Evolutionary conservation across 345 rosid species (phyloP), one percentile per base, ranked within the genome.

Genomic region (Noccaea bulbosa): DNA sequence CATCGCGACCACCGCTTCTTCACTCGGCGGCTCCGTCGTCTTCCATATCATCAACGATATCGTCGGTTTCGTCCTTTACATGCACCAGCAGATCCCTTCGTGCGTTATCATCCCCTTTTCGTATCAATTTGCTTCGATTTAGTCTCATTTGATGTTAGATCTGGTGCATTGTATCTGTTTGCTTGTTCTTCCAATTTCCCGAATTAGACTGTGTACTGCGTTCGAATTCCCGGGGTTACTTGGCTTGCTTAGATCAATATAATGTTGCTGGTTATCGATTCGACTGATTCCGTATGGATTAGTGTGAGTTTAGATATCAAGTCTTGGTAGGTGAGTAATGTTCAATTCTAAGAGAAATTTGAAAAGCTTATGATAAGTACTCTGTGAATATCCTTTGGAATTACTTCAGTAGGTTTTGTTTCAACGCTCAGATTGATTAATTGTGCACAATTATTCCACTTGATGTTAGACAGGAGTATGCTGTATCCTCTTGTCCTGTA

Each of bases 21-120:
- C 78, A 43, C 60, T 89, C 10, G 82, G 79, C 61, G 70, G 66
- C 79, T 81, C 92, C 34, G 65, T 74, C 32, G 61, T 83, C 65
- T 89, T 80, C 81, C 93, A 88, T 75, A 73, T 91, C 78, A 72
- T 85, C 77, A 88, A 80, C 56, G 87, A 83, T 73, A 70, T 83
- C 50, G 24, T 86, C 27, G 97, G 83, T 69, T 91, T 91, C 78
- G 77, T 86, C 62, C 96, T 94, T 82, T 94, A 83, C 72, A 91
- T 91, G 99, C 93, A 91, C 74, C 96, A 86, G 80, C 97, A 94
- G 85, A 91, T 94, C 77, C 96, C 99, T 62, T 85, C 87, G 95
- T 94, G 44, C 49, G 89, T 62, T 60, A 20, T 56, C 66, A 43
- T 40, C 16, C 46, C 41, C 69, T n/a, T 30, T 22, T 24, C 72